These are phyloP conservation scores for Aristolochia californica DNA, from an alignment of 164 flowering plant genomes.

Conservation along the genomic window DNA sequence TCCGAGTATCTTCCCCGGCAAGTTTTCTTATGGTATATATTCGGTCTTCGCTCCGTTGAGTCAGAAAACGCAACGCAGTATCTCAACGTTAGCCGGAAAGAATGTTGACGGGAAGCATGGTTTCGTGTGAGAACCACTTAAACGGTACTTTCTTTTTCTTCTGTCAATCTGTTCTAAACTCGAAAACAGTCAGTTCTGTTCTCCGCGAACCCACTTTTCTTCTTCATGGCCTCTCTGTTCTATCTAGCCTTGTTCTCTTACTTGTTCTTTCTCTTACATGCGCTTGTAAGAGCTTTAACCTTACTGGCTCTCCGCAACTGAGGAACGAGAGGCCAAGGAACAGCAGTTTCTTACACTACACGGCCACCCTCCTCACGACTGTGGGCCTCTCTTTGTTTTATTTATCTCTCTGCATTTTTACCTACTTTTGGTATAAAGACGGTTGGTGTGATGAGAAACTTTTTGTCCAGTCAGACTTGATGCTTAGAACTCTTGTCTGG, in stretches of 20 bases:
- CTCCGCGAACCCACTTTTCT: constrained; percentile 38
- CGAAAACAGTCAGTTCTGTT: constrained; percentile 13
- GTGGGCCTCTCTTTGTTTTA: constrained; percentile 33
- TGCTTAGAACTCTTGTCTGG: constrained; percentile 21
- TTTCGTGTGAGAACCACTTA: background rate
- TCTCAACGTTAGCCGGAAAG: background rate
- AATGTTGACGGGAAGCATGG: background rate
- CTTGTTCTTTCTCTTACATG: constrained; percentile 26
- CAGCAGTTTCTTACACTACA: constrained; percentile 17
- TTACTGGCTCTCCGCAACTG: constrained; percentile 1
- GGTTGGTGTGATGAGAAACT: constrained; percentile 22
- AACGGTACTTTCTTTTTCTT: constrained; percentile 9
- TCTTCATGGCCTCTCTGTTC: constrained; percentile 38
- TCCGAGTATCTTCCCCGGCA: background rate
- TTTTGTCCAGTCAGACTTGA: constrained; percentile 15
- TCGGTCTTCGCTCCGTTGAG: background rate
- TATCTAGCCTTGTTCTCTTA: constrained; percentile 37
- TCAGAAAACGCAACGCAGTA: background rate
- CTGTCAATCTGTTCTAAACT: constrained; percentile 2
- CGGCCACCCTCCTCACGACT: constrained; percentile 25
- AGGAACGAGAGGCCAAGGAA: constrained; percentile 14
- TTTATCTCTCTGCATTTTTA: constrained; percentile 23
- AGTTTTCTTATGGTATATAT: background rate
- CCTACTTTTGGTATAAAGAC: constrained; percentile 20
- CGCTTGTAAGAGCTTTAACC: constrained; percentile 20